Evolutionary conservation across 345 rosid species (phyloP).

Genomic region (Stellera chamaejasme): DNA sequence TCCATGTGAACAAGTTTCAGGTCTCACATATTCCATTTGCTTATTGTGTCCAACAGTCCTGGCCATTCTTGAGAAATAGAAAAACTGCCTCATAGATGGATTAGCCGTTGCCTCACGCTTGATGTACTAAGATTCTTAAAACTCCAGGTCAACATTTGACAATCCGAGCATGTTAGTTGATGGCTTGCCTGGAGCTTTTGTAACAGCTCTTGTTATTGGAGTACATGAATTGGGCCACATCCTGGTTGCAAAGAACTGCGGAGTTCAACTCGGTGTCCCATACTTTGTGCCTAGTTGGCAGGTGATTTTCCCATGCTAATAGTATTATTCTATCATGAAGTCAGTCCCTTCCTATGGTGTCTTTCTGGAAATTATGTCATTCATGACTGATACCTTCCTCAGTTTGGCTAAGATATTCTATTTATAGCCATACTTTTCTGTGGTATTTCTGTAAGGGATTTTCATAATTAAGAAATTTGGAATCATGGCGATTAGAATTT

Average conservation of each 20-base stretch:
- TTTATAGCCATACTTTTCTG: too few species aligned
- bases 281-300: constrained; percentile 98
- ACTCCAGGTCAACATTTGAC: constrained; percentile 68
- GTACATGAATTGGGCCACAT: constrained; percentile 79
- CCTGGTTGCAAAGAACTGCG: constrained; percentile 49
- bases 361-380: constrained; percentile 1
- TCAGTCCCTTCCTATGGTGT: background rate
- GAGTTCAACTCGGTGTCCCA: constrained; percentile 81
- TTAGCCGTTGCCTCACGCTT: too few species aligned
- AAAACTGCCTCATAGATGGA: too few species aligned
- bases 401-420: too few species aligned
- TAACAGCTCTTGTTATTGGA: constrained; percentile 69
- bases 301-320: constrained; percentile 28
- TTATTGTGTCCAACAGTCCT: too few species aligned
- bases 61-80: too few species aligned
- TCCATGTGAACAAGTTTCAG: too few species aligned
- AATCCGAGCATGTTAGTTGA: constrained; percentile 55
- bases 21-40: too few species aligned
- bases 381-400: background rate
- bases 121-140: constrained; percentile 10
- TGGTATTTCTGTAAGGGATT: too few species aligned
- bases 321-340: too few species aligned
- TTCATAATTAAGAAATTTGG: too few species aligned
- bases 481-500: background rate
- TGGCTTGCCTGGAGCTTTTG: constrained; percentile 88